Evolutionary conservation across 164 flowering plant species (phyloP).

Genomic region (Piper longum): DNA sequence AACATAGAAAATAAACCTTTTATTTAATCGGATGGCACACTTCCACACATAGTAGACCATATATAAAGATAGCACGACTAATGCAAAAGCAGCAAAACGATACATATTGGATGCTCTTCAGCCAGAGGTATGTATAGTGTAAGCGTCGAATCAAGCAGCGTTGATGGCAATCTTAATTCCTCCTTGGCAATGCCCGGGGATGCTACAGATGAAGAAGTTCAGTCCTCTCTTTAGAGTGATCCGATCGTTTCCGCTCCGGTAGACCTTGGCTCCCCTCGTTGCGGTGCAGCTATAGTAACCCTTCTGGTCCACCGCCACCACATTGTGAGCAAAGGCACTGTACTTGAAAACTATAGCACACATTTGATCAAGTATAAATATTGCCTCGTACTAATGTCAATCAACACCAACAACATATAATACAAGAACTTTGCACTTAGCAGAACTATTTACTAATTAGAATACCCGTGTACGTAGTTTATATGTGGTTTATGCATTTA

Average conservation of each 20-base stretch:
- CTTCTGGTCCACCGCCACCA: slow-evolving; percentile 29
- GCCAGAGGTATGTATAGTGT: not conserved
- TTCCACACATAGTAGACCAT: no score
- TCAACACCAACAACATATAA: no score
- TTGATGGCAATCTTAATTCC: slow-evolving; percentile 54
- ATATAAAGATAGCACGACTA: no score
- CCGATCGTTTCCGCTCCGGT: slow-evolving; percentile 29
- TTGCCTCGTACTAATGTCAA: no score
- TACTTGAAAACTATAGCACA: slow-evolving; percentile 44
- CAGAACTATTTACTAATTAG: no score
- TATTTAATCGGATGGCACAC: no score
- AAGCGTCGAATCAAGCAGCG: slow-evolving; percentile 14
- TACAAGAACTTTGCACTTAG: no score
- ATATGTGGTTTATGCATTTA: not conserved
- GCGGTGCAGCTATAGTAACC: slow-evolving; percentile 33
- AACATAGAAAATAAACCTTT: no score
- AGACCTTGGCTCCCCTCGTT: slow-evolving; percentile 32
- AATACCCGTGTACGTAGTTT: no score
- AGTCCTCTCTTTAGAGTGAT: slow-evolving; percentile 47
- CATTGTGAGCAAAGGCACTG: slow-evolving; percentile 30
- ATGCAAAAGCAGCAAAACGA: no score
- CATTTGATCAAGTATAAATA: no score
- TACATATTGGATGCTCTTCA: not conserved
- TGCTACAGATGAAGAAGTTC: slow-evolving; percentile 59
- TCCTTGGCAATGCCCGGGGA: slow-evolving; percentile 39